Evolutionary conservation across 2,329 filamentous ascomycete species (phyloP), one percentile per base, ranked within the genome.

Genomic region (Laburnicola sp.): DNA sequence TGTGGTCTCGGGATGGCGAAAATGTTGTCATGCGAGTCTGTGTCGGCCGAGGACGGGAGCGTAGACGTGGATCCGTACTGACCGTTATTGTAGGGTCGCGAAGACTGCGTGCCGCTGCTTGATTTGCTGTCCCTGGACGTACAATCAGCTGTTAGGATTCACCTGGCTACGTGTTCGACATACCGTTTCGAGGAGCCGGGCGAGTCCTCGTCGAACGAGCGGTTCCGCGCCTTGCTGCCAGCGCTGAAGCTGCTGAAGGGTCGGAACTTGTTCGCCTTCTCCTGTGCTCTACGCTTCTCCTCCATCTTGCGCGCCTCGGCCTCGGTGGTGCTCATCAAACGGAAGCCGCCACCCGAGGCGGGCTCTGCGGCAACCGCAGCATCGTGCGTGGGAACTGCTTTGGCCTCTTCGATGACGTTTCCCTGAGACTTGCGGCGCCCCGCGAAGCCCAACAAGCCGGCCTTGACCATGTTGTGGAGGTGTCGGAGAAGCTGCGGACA

Each of bases 21-120:
- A 43, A 72, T 64, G 52, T 71, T 73, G 50, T 74, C 70, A 57
- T 66, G 64, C 3, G 68, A 63, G 51, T 72, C 70, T 25, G 66
- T 63, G 50, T 74, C 71, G 32, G 69, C 68, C 9, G 71, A 72
- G n/a, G 71, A 74, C n/a, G 70, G 71, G 32, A 74, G 67, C 10
- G 71, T 74, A 6, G 71, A 73, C 22, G 63, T 69, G 3, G 70
- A 73, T 44, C 70, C 69, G 56, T 65, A 67, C 47, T 65, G 70
- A 53, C 62, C 66, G 53, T 66, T 66, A 49, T 69, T 64, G 56
- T 74, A 74, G 37, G 66, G 65, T 40, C 70, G 64, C 16, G 62
- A 54, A 31, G 64, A 67, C 52, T 71, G 66, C 38, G 70, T 71
- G 35, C 68, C 69, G 59, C 65, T 74, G 60, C 71, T 74, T n/a